Evolutionary conservation across 805 yeast genomes (phyloP).

Genomic region (Wickerhamomyces tratensis): DNA sequence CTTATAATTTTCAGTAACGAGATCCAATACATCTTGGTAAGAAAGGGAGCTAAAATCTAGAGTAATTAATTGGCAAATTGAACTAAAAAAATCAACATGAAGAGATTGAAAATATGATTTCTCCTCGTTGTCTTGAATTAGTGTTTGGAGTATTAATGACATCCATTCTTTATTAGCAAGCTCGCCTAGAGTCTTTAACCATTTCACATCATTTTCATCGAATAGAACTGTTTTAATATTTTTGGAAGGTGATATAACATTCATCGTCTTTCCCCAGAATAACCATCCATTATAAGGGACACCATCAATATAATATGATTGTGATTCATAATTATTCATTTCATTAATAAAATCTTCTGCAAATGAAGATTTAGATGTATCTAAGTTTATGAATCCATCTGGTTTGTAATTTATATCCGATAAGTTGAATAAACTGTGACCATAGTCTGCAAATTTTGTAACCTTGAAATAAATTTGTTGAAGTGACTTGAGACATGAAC

Average conservation of each 20-base stretch:
- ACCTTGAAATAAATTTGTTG: conserved; percentile 41
- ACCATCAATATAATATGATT: conserved; percentile 48
- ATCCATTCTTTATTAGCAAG: conserved; percentile 51
- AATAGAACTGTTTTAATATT: conserved; percentile 17
- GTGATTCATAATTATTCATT: conserved; percentile 34
- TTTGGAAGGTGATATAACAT: conserved; percentile 25
- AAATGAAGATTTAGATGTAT: conserved; percentile 32
- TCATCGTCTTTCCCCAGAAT: conserved; percentile 57
- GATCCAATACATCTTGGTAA: conserved; percentile 41
- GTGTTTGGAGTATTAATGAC: conserved; percentile 33
- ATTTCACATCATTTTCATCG: conserved; percentile 29
- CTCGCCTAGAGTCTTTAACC: conserved; percentile 33
- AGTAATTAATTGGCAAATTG: conserved; percentile 39
- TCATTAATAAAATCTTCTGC: conserved; percentile 37
- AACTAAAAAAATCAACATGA: conserved; percentile 47
- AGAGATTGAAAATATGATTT: conserved; percentile 57
- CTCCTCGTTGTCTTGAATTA: conserved; percentile 61
- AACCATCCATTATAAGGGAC: conserved; percentile 56
- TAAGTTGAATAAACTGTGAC: conserved; percentile 36
- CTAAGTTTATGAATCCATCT: conserved; percentile 29
- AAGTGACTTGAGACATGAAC: conserved; percentile 50
- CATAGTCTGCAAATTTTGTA: conserved; percentile 32
- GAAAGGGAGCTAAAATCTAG: conserved; percentile 32
- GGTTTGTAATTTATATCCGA: conserved; percentile 27
- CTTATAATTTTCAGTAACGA: conserved; percentile 42